Evolutionary conservation across 2,329 filamentous ascomycete species (phyloP), one percentile per base, ranked within the genome.

Genomic region (Beauveria sp.): DNA sequence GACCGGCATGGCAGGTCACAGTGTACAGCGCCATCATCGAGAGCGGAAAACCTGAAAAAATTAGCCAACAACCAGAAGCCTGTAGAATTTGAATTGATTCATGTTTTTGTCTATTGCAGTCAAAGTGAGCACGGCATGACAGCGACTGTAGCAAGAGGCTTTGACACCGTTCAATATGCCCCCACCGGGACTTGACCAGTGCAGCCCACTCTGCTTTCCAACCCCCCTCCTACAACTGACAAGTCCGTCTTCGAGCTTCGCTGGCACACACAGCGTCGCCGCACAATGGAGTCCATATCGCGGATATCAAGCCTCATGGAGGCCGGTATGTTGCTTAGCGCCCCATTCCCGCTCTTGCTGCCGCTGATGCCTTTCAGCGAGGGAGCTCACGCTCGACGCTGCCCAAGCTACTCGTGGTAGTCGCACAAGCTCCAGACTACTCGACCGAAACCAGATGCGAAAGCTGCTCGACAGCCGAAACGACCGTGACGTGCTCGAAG

Each of bases 341-440:
- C 28, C 31, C 53, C 28, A 38, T 43, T 22, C 57, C 59, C 49
- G 62, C 62, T 59, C 50, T 63, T 57, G 55, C 55, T 64, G 57
- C 58, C 43, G 64, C 65, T 65, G 61, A 68, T 55, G 34, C 34
- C 59, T 61, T 59, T 50, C 77, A 96, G 95, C 95, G 73, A 89
- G 95, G 76, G 95, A 98, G 77, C 88, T 99, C 72, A 99, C 95
- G 62, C 87, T 99, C 77, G 95, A 99, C 83, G 95, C 95, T 67
- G 93, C 95, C 69, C 91, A 93, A 75, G 91, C 92, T 69, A 92
- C 93, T 68, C 85, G 91, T 71, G 83, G 79, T 72, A 80, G 82
- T 64, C 81, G 85, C 64, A 80, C 82, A 67, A 80, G 85, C 42
- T 80, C 84, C 26, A 85, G 85, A 60, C 84, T 86, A 51, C 77